Percentiles rank a stretch among this genome's conserved stretches.
Evolutionary conservation across 2,329 filamentous ascomycete species (phyloP).

Genomic region (Cyphellophora europaea): DNA sequence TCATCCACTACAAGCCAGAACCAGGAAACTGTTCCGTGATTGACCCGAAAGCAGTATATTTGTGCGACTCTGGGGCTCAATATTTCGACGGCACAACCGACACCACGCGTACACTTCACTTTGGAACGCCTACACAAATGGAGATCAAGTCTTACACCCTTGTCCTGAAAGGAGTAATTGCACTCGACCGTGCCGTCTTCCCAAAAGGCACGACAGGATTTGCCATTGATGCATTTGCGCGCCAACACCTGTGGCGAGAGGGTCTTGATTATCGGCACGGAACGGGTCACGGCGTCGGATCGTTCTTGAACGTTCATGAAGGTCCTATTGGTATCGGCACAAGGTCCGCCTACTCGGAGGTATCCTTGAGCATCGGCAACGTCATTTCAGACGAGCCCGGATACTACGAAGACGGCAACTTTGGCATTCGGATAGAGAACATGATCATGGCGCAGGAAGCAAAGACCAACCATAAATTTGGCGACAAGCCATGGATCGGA

Average conservation of each 20-base stretch:
- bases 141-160: conserved; percentile 88
- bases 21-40: conserved; percentile 71
- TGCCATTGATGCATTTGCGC: conserved; percentile 76
- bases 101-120: conserved; percentile 87
- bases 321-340: conserved; percentile 95
- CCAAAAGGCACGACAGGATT: conserved; percentile 94
- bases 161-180: conserved; percentile 89
- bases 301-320: conserved; percentile 93
- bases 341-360: conserved; percentile 81
- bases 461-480: conserved; percentile 79
- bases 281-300: conserved; percentile 91
- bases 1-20: conserved; percentile 94
- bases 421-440: conserved; percentile 95
- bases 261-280: conserved; percentile 94
- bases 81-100: conserved; percentile 94
- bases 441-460: conserved; percentile 83
- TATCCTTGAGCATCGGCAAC: conserved; percentile 81
- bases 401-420: conserved; percentile 92
- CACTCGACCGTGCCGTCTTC: conserved; percentile 75
- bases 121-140: conserved; percentile 70
- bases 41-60: conserved; percentile 76
- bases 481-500: conserved; percentile 85
- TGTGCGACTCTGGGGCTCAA: conserved; percentile 96
- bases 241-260: conserved; percentile 86
- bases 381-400: conserved; percentile 94